Conservation (phyloP, 2,329 filamentous ascomycete species). For the Xylaria polymorpha region DNA sequence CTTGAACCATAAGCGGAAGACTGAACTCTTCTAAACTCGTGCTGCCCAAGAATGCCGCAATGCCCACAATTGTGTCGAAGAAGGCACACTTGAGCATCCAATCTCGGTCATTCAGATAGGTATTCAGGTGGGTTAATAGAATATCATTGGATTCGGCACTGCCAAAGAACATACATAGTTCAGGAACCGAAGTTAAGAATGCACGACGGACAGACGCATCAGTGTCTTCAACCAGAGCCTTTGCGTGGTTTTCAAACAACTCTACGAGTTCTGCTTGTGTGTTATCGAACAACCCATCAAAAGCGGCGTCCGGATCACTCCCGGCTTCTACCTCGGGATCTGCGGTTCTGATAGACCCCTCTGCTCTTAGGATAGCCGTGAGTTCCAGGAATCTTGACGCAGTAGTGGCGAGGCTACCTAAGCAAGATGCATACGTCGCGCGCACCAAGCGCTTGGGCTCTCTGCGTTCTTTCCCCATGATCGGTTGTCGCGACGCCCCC, state of each 20-base stretch:
- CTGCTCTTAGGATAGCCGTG: slow-evolving; percentile 86
- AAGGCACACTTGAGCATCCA: slow-evolving; percentile 98
- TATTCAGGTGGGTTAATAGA: slow-evolving; percentile 95
- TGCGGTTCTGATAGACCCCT: slow-evolving; percentile 80
- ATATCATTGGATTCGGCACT: slow-evolving; percentile 93
- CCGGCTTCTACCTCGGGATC: slow-evolving; percentile 85
- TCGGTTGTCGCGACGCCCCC: slow-evolving; percentile 53
- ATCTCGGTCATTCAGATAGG: slow-evolving; percentile 94
- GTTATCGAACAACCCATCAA: slow-evolving; percentile 87
- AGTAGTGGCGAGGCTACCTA: slow-evolving; percentile 88
- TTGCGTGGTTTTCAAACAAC: slow-evolving; percentile 88
- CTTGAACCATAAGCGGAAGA: slow-evolving; percentile 93
- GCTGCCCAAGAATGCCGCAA: slow-evolving; percentile 89
- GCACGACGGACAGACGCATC: slow-evolving; percentile 89
- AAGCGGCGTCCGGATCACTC: slow-evolving; percentile 72
- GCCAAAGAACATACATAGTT: slow-evolving; percentile 94
- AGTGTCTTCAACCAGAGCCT: slow-evolving; percentile 86
- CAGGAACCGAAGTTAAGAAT: slow-evolving; percentile 90
- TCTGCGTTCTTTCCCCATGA: slow-evolving; percentile 53
- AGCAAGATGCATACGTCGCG: slow-evolving; percentile 91
- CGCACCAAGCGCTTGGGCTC: slow-evolving; percentile 78
- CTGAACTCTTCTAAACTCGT: slow-evolving; percentile 95
- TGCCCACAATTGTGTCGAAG: slow-evolving; percentile 93
- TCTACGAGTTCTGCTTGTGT: slow-evolving; percentile 85
- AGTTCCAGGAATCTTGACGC: slow-evolving; percentile 89